phyloP scores from a whole-genome alignment of 371 early-diverging fungal genomes.

The Lichtheimia ornata region DNA sequence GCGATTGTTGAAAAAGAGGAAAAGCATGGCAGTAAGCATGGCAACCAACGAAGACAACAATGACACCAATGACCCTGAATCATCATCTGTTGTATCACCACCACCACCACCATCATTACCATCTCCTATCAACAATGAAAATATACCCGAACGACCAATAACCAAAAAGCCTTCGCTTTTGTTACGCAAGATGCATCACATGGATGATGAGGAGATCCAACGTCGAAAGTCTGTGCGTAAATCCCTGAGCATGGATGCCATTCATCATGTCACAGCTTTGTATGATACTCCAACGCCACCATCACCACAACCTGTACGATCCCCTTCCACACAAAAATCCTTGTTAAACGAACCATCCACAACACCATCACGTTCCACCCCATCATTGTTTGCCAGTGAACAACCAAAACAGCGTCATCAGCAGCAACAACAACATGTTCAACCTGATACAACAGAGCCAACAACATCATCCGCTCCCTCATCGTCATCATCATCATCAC shows the following conservation, averaged over 20 bases:
- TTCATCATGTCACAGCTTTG: constrained; percentile 9
- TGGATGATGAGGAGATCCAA: constrained; percentile 2
- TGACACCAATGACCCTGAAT: not conserved
- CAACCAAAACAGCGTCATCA: too few species aligned
- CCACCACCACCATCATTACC: not conserved
- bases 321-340: too few species aligned
- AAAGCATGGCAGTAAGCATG: constrained; percentile 11
- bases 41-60: not conserved
- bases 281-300: constrained; percentile 1
- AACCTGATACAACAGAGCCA: too few species aligned
- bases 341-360: not conserved
- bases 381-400: too few species aligned
- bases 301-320: not conserved
- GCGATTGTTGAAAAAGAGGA: constrained; percentile 25
- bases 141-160: constrained; percentile 9
- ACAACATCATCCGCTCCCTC: too few species aligned
- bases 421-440: too few species aligned
- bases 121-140: too few species aligned
- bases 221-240: constrained; percentile 16
- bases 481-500: not conserved
- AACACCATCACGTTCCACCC: too few species aligned
- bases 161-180: constrained; percentile 21
- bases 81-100: constrained; percentile 1
- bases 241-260: constrained; percentile 20
- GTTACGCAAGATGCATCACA: constrained; percentile 13